These are phyloP conservation scores for Plasmodium gaboni DNA, from an alignment of 169 alveolate species.

Conservation along the genomic window DNA sequence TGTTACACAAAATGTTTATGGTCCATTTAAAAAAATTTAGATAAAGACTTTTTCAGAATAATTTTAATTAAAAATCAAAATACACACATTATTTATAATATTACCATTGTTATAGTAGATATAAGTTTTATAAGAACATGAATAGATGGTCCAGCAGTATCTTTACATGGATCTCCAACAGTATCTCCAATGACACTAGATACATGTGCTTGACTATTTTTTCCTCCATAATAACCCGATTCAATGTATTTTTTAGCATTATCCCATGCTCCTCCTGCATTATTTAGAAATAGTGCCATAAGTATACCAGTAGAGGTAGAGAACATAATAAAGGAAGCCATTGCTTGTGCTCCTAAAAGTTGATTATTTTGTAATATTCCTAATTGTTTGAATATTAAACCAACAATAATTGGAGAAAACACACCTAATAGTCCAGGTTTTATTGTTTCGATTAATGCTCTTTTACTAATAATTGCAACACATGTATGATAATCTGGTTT, in stretches of 20 bases:
- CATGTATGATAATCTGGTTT: slow-evolving; percentile 91
- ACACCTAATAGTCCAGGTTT: slow-evolving; percentile 87
- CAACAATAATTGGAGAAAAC: slow-evolving; percentile 83
- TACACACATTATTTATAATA: neutral
- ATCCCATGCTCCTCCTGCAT: slow-evolving; percentile 94
- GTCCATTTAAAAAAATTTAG: no score
- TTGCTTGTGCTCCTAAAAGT: slow-evolving; percentile 84
- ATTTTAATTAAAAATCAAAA: no score
- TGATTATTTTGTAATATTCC: slow-evolving; percentile 79
- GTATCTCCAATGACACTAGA: slow-evolving; percentile 90
- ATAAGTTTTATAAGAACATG: slow-evolving; percentile 85
- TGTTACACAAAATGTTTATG: neutral
- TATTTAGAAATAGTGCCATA: slow-evolving; percentile 89
- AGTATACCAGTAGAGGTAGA: slow-evolving; percentile 91
- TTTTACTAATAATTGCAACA: slow-evolving; percentile 86
- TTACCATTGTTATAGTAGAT: slow-evolving; percentile 67
- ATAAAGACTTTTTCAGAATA: no score
- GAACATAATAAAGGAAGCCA: slow-evolving; percentile 90
- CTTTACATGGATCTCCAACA: slow-evolving; percentile 94
- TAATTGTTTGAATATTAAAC: slow-evolving; percentile 84
- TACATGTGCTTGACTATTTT: slow-evolving; percentile 83
- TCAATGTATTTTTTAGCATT: slow-evolving; percentile 90
- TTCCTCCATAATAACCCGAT: slow-evolving; percentile 85
- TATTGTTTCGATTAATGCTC: slow-evolving; percentile 89
- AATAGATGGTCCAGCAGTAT: slow-evolving; percentile 92